Percentiles rank a stretch among this genome's conserved stretches.
These are phyloP conservation scores for Phytomonas francai DNA, from an alignment of 208 protist genomes.

Conservation along the genomic window DNA sequence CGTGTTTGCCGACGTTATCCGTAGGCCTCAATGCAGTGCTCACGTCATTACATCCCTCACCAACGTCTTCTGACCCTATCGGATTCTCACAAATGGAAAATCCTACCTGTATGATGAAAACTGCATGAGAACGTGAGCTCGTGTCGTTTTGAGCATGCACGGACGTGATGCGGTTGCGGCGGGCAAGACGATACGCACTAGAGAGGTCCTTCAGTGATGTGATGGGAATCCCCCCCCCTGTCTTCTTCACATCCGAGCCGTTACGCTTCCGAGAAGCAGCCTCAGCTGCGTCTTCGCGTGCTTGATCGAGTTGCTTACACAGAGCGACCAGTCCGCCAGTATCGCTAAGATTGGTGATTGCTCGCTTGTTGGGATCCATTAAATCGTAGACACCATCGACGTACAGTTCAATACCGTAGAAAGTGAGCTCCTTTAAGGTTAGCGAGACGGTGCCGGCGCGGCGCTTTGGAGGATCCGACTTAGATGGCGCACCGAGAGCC, in stretches of 20 bases:
- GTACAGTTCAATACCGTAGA: slow-evolving; percentile 86
- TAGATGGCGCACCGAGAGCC: background rate
- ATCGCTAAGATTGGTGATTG: slow-evolving; percentile 48
- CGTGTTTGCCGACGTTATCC: slow-evolving; percentile 1
- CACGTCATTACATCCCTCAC: background rate
- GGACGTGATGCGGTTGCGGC: slow-evolving; percentile 72
- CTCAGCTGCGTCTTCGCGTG: slow-evolving; percentile 2
- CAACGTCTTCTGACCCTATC: background rate
- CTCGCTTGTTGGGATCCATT: slow-evolving; percentile 65
- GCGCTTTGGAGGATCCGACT: slow-evolving; percentile 4
- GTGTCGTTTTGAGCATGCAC: slow-evolving; percentile 60
- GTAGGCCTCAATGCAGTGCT: background rate
- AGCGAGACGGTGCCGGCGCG: slow-evolving; percentile 19
- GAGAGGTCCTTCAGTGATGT: slow-evolving; percentile 55
- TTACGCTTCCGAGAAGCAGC: background rate
- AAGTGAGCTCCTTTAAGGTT: slow-evolving; percentile 55
- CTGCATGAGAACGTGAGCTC: slow-evolving; percentile 81
- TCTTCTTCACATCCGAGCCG: slow-evolving; percentile 5
- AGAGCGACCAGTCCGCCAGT: slow-evolving; percentile 60
- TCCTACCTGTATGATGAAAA: slow-evolving; percentile 78
- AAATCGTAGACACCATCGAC: slow-evolving; percentile 78
- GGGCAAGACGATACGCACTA: slow-evolving; percentile 48
- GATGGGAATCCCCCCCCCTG: slow-evolving; percentile 57
- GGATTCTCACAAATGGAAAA: slow-evolving; percentile 34
- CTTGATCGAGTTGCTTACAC: slow-evolving; percentile 56